Evolutionary conservation across 2,329 filamentous ascomycete species (phyloP).

Genomic region (Zelopaecilomyces penicillatus): DNA sequence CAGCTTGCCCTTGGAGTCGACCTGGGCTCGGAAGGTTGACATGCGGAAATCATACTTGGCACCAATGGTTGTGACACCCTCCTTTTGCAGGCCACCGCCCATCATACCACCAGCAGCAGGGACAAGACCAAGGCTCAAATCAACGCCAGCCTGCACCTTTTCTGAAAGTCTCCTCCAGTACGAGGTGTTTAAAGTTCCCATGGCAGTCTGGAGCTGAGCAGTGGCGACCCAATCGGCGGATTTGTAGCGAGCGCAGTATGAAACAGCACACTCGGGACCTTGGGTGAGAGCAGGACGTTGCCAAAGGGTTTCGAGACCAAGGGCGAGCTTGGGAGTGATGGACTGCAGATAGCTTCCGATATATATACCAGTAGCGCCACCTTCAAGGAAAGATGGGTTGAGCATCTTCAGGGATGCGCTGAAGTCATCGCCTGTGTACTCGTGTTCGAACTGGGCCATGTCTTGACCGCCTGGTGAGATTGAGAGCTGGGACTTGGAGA

Average conservation of each 20-base stretch:
- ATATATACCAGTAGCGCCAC: conserved; percentile 87
- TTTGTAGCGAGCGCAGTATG: conserved; percentile 89
- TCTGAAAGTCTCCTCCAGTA: conserved; percentile 93
- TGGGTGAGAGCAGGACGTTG: conserved; percentile 76
- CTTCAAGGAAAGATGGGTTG: conserved; percentile 90
- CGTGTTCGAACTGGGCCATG: conserved; percentile 89
- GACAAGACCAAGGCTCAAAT: conserved; percentile 81
- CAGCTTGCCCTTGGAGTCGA: conserved; percentile 91
- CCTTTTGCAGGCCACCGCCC: conserved; percentile 68
- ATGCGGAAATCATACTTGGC: conserved; percentile 98
- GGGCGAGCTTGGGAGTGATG: conserved; percentile 73
- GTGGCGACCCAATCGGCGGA: conserved; percentile 86
- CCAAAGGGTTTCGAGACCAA: conserved; percentile 91
- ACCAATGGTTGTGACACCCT: conserved; percentile 84
- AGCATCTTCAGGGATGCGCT: conserved; percentile 86
- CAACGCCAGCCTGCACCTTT: conserved; percentile 91
- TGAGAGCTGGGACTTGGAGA: conserved; percentile 83
- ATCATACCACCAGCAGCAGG: conserved; percentile 59
- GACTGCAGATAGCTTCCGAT: conserved; percentile 95
- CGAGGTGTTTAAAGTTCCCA: conserved; percentile 79
- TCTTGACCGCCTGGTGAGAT: conserved; percentile 73
- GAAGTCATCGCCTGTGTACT: conserved; percentile 91
- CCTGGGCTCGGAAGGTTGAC: conserved; percentile 89
- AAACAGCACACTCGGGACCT: conserved; percentile 83
- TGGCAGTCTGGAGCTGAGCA: conserved; percentile 72